These are phyloP conservation scores for Backusella morwellensis DNA, from an alignment of 192 early-diverging fungal species.

Conservation along the genomic window DNA sequence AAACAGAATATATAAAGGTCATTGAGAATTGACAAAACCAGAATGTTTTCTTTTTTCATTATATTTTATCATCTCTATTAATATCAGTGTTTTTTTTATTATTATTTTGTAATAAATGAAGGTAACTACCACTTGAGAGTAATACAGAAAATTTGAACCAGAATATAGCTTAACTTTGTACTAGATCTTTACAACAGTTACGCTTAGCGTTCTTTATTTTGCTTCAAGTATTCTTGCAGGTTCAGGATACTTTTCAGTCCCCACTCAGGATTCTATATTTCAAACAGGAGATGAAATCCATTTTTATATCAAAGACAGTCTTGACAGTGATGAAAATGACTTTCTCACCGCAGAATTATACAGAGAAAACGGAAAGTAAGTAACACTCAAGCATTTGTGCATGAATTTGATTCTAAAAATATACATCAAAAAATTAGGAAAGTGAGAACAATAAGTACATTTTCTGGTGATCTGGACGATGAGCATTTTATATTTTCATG, in stretches of 20 bases:
- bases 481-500: slow-evolving; percentile 9
- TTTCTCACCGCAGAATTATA: not conserved
- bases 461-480: slow-evolving; percentile 2
- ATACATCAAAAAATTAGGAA: not conserved
- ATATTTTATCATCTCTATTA: not conserved
- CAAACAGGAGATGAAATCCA: slow-evolving; percentile 1
- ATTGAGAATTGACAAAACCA: not conserved
- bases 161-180: not conserved
- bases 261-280: not conserved
- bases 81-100: not conserved
- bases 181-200: not conserved
- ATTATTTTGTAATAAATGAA: not conserved
- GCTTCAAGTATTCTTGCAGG: not conserved
- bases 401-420: not conserved
- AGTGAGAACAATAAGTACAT: slow-evolving; percentile 5
- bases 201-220: not conserved
- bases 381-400: not conserved
- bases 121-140: not conserved
- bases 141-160: not conserved
- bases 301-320: not conserved
- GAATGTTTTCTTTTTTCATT: not conserved
- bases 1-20: not conserved
- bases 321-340: slow-evolving; percentile 1
- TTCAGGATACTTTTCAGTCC: slow-evolving; percentile 1
- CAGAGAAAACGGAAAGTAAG: slow-evolving; percentile 1